Evolutionary conservation across 2,329 filamentous ascomycete genomes (phyloP), one percentile per base, ranked within the genome.

Genomic region (Penicillium janthinellum): DNA sequence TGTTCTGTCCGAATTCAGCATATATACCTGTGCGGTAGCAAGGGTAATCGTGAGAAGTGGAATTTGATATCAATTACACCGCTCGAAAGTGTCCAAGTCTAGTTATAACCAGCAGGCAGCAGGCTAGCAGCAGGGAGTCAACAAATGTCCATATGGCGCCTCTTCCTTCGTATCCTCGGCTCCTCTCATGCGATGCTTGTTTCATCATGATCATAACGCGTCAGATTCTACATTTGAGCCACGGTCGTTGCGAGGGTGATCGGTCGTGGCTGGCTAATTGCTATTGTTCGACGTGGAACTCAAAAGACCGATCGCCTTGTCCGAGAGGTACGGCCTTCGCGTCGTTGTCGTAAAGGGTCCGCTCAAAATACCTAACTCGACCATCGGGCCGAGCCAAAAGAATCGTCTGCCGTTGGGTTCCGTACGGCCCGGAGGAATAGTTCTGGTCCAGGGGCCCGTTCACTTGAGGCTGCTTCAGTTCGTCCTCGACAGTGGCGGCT

Each of bases 341-440:
- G 48, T 83, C 71, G 12, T 79, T 74, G 66, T 87, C 84, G 67
- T 81, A 87, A 20, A 89, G 70, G 17, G 86, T 88, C 57, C 86
- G 77, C 71, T 89, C 87, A 37, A 88, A 78, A 66, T 85, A 89
- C n/a, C 80, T 83, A 38, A 87, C 80, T 55, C 80, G 79, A 2
- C 85, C 85, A n/a, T 81, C 68, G 34, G 75, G 74, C 65, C 82
- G 77, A 20, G 87, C 84, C 14, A 89, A 72, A 2, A 89, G 76
- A 7, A 89, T 75, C 1, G 84, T 86, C 70, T 89, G 86, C 72
- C 86, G 86, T 69, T 87, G 84, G 2, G 87, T 89, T 0, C 86
- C 87, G 69, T 89, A 89, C 7, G 82, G 73, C 0, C 83, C 84
- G 57, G 75, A 78, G 52, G 74, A 63, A 69, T 82, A 75, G 31